phyloP scores from a whole-genome alignment of 768 basidiomycete species.

The Sarcodon sp. region DNA sequence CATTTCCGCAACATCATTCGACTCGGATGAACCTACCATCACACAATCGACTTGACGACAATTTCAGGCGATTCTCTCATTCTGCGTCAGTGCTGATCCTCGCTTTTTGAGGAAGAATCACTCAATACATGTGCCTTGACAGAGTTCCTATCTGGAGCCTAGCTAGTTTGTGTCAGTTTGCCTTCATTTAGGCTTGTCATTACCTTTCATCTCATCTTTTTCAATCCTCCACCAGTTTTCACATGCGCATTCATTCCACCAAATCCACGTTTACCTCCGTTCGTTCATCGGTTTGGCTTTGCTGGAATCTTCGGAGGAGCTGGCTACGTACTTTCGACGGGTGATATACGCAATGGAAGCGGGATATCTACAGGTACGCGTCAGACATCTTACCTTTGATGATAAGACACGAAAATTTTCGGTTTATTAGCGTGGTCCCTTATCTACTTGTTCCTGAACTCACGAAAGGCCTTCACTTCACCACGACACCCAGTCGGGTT shows the following conservation, averaged over 20 bases:
- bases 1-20: background rate
- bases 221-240: slow-evolving; percentile 16
- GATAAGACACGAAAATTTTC: background rate
- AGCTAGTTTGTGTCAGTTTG: background rate
- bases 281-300: slow-evolving; percentile 30
- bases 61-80: slow-evolving; percentile 2
- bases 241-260: slow-evolving; percentile 23
- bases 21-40: background rate
- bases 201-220: background rate
- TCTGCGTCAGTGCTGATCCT: slow-evolving; percentile 6
- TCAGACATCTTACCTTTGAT: slow-evolving; percentile 2
- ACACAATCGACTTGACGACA: background rate
- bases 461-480: slow-evolving; percentile 16
- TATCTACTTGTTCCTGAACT: slow-evolving; percentile 28
- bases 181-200: background rate
- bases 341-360: slow-evolving; percentile 29
- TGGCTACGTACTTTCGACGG: slow-evolving; percentile 25
- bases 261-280: slow-evolving; percentile 23
- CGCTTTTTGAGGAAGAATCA: background rate
- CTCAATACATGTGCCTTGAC: background rate
- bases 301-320: slow-evolving; percentile 28
- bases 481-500: slow-evolving; percentile 21
- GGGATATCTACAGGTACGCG: slow-evolving; percentile 26
- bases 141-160: slow-evolving; percentile 5
- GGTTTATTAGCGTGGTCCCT: slow-evolving; percentile 28